Conservation (phyloP, 2,329 filamentous ascomycete genomes). For the Cytospora leucostoma region DNA sequence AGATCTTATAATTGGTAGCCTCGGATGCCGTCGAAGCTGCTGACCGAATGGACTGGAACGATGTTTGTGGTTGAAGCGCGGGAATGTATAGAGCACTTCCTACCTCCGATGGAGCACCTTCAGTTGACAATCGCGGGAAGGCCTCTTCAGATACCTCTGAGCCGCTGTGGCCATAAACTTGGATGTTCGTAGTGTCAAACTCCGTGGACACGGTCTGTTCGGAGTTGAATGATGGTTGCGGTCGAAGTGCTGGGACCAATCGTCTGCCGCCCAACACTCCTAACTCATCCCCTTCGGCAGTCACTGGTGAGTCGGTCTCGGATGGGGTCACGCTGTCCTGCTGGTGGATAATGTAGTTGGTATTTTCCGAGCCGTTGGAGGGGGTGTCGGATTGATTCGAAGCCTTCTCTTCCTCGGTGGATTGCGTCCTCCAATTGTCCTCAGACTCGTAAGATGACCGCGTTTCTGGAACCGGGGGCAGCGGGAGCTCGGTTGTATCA, state of each 20-base stretch:
- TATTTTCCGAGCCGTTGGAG: conserved; percentile 47
- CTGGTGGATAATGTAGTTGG: conserved; percentile 51
- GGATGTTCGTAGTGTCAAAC: conserved; percentile 57
- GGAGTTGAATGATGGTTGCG: conserved; percentile 44
- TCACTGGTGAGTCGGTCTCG: conserved; percentile 5
- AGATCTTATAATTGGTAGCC: conserved; percentile 51
- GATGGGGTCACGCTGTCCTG: conserved; percentile 35
- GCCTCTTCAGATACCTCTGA: conserved; percentile 25
- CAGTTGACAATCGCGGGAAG: conserved; percentile 1
- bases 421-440: conserved; percentile 15
- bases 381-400: conserved; percentile 41
- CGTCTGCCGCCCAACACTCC: conserved; percentile 8
- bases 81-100: conserved; percentile 18
- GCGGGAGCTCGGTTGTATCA: conserved; percentile 34
- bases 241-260: conserved; percentile 25
- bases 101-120: conserved; percentile 11
- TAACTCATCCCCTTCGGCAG: not conserved
- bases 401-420: conserved; percentile 38
- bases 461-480: conserved; percentile 38
- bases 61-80: conserved; percentile 22
- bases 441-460: conserved; percentile 35
- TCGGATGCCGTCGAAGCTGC: conserved; percentile 47
- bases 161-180: conserved; percentile 50
- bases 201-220: conserved; percentile 46
- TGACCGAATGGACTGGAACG: conserved; percentile 23